A percentile compares a stretch with the other conserved stretches of the same genome.
phyloP scores from a whole-genome alignment of 768 basidiomycete species.

The Macrolepiota albuminosa region DNA sequence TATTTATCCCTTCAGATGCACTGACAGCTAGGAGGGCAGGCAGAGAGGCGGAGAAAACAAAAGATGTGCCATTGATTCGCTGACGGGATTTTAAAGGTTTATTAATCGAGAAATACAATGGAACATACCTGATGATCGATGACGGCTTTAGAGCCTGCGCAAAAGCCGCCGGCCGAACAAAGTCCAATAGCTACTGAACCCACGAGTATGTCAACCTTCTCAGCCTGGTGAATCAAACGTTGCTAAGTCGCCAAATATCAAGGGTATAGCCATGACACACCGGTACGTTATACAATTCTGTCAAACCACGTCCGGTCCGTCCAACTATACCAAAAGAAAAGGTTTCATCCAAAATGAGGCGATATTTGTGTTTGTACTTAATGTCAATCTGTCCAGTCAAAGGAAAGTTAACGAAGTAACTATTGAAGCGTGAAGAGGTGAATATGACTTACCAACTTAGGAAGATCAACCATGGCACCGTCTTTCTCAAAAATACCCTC shows the following conservation, averaged over 20 bases:
- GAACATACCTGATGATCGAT: slow-evolving; percentile 77
- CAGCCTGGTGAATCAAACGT: slow-evolving; percentile 44
- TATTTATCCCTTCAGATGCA: slow-evolving; percentile 81
- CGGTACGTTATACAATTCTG: slow-evolving; percentile 91
- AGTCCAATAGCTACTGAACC: slow-evolving; percentile 86
- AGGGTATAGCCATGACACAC: slow-evolving; percentile 37
- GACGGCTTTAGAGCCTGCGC: slow-evolving; percentile 79
- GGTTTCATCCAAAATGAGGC: slow-evolving; percentile 90
- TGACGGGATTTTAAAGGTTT: slow-evolving; percentile 22
- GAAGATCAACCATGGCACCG: slow-evolving; percentile 87
- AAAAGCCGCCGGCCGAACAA: slow-evolving; percentile 88
- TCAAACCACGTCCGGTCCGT: slow-evolving; percentile 89
- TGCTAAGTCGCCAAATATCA: background rate
- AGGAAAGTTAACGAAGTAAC: background rate
- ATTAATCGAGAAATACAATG: background rate
- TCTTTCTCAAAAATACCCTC: slow-evolving; percentile 97
- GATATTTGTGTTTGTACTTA: slow-evolving; percentile 93
- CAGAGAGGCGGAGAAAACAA: slow-evolving; percentile 95
- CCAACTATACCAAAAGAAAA: slow-evolving; percentile 93
- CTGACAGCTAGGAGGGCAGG: slow-evolving; percentile 86
- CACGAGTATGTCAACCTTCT: slow-evolving; percentile 91
- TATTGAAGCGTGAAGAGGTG: background rate
- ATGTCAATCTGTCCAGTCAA: slow-evolving; percentile 68
- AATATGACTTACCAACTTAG: slow-evolving; percentile 67
- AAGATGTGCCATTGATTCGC: slow-evolving; percentile 94